Evolutionary conservation across 148 eudicot genomes (phyloP).

Genomic region (Vaccinium darrowii): DNA sequence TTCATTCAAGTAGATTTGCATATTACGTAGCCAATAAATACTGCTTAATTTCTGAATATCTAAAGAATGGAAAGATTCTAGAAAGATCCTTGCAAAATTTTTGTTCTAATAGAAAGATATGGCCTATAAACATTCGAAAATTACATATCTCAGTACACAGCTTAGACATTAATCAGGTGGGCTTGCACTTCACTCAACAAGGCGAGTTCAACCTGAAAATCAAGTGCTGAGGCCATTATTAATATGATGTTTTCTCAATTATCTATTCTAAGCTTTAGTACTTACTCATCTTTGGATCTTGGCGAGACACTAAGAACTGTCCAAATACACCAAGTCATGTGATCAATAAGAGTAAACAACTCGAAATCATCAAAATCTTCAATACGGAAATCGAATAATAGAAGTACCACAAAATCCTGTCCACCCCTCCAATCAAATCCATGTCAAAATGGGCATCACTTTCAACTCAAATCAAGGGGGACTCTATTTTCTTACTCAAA

Average conservation of each 20-base stretch:
- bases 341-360: too few species aligned
- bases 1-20: not conserved
- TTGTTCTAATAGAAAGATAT: not conserved
- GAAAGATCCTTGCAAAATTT: not conserved
- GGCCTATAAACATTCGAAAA: not conserved
- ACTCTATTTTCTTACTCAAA: too few species aligned
- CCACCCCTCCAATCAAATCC: too few species aligned
- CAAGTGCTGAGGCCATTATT: not conserved
- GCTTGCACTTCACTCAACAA: too few species aligned
- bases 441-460: too few species aligned
- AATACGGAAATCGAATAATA: too few species aligned
- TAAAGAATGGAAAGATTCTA: not conserved
- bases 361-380: too few species aligned
- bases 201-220: not conserved
- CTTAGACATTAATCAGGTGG: too few species aligned
- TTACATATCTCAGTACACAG: too few species aligned
- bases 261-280: not conserved
- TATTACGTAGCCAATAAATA: slow-evolving; percentile 1
- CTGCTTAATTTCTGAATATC: not conserved
- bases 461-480: too few species aligned
- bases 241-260: not conserved
- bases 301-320: not conserved
- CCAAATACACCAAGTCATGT: too few species aligned
- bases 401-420: too few species aligned
- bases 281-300: not conserved